Percentiles rank a stretch among this genome's conserved stretches.
phyloP scores from a whole-genome alignment of 345 rosid species.

The Odontarrhena argentea region DNA sequence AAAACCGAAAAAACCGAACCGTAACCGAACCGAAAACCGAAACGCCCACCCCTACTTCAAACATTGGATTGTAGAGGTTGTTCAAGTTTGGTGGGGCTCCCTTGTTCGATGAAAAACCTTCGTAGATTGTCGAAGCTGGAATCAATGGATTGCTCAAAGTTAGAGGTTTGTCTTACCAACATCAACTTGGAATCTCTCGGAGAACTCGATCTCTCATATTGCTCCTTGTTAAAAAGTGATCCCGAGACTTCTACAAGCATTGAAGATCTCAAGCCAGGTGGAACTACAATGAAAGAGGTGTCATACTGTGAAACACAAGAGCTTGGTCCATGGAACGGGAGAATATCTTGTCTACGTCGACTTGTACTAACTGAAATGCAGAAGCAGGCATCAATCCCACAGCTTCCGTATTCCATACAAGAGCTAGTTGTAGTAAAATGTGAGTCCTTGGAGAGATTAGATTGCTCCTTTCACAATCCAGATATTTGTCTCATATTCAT shows the following conservation, averaged over 20 bases:
- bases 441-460: background rate
- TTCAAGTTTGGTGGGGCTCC: background rate
- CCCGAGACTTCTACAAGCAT: background rate
- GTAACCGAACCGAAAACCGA: too few relatives aligned
- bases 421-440: background rate
- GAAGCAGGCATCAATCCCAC: background rate
- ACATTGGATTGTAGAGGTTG: background rate
- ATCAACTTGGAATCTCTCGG: background rate
- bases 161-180: background rate
- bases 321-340: background rate
- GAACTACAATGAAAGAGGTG: too few relatives aligned
- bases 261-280: too few relatives aligned
- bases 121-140: background rate
- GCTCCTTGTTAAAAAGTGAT: background rate
- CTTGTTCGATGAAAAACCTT: background rate
- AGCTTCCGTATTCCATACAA: background rate
- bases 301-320: background rate
- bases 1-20: too few relatives aligned
- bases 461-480: background rate
- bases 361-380: background rate
- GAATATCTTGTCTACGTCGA: background rate
- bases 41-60: too few relatives aligned
- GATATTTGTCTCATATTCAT: too few relatives aligned
- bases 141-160: background rate
- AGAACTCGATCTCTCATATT: background rate